Conservation (phyloP, 2,329 filamentous ascomycete species). For the Fusarium tricinctum region DNA sequence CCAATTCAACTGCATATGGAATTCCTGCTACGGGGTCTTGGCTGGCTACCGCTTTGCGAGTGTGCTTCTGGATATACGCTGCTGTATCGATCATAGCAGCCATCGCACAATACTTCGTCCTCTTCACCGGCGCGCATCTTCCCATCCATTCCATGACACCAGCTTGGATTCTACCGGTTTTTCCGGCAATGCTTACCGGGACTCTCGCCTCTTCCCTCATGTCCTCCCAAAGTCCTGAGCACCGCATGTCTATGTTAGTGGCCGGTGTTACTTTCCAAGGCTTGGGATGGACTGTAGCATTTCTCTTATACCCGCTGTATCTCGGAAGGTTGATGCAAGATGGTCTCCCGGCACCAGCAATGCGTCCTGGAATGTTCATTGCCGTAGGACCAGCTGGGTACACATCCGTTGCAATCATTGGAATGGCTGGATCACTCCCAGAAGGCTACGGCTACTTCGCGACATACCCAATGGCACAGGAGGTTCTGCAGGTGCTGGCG, state of each 20-base stretch:
- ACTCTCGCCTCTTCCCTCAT: conserved; percentile 46
- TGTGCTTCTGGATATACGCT: conserved; percentile 68
- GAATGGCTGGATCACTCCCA: conserved; percentile 45
- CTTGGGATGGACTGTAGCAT: conserved; percentile 48
- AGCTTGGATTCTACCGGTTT: conserved; percentile 51
- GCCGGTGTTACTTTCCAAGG: conserved; percentile 49
- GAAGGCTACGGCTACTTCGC: conserved; percentile 48
- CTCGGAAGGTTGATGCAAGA: conserved; percentile 49
- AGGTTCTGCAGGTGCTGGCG: conserved; percentile 46
- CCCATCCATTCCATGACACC: conserved; percentile 50
- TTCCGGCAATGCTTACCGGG: conserved; percentile 50
- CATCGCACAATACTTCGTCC: conserved; percentile 48
- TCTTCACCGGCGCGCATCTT: conserved; percentile 50
- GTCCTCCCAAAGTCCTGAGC: conserved; percentile 44
- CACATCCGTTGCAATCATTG: conserved; percentile 48
- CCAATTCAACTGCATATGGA: conserved; percentile 75
- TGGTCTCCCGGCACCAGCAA: conserved; percentile 46
- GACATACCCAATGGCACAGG: conserved; percentile 40
- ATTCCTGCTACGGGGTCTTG: conserved; percentile 63
- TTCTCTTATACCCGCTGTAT: conserved; percentile 46
- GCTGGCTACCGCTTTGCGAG: conserved; percentile 61
- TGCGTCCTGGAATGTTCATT: conserved; percentile 49
- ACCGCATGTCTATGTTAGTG: conserved; percentile 47
- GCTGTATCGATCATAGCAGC: conserved; percentile 50
- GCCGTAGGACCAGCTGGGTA: conserved; percentile 47